Evolutionary conservation across 306 rosid species (phyloP).

Genomic region (Albizia julibrissin): DNA sequence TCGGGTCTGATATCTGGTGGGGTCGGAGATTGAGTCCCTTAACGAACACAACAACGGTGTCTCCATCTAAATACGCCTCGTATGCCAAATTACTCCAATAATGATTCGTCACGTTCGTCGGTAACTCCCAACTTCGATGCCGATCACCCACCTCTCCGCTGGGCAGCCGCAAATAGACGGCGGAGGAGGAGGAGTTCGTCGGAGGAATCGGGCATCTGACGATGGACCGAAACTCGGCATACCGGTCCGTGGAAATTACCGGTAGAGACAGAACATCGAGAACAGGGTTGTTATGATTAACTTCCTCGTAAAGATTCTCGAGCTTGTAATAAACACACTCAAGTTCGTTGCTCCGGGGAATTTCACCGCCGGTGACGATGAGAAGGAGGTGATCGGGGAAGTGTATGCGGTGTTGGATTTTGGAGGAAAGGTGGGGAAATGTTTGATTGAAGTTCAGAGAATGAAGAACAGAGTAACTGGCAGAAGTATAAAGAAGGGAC

Average conservation of each 20-base stretch:
- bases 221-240: conserved; percentile 65
- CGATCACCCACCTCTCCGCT: conserved; percentile 44
- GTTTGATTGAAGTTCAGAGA: conserved; percentile 27
- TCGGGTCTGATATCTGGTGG: conserved; percentile 78
- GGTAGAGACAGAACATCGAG: conserved; percentile 40
- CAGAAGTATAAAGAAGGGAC: conserved; percentile 54
- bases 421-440: conserved; percentile 29
- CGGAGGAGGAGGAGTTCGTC: conserved; percentile 40
- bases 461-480: conserved; percentile 61
- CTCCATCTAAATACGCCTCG: conserved; percentile 75
- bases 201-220: conserved; percentile 73
- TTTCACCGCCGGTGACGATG: conserved; percentile 28
- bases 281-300: conserved; percentile 3
- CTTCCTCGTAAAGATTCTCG: conserved; percentile 34
- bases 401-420: conserved; percentile 59
- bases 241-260: conserved; percentile 54
- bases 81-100: conserved; percentile 78
- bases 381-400: conserved; percentile 76
- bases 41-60: conserved; percentile 71
- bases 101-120: conserved; percentile 38
- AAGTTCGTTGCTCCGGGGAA: conserved; percentile 25
- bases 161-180: conserved; percentile 55
- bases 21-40: conserved; percentile 90
- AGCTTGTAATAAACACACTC: conserved; percentile 63
- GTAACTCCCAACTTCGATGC: conserved; percentile 32